Conservation (phyloP, 2,329 filamentous ascomycete species). For the Colletotrichum sp. region DNA sequence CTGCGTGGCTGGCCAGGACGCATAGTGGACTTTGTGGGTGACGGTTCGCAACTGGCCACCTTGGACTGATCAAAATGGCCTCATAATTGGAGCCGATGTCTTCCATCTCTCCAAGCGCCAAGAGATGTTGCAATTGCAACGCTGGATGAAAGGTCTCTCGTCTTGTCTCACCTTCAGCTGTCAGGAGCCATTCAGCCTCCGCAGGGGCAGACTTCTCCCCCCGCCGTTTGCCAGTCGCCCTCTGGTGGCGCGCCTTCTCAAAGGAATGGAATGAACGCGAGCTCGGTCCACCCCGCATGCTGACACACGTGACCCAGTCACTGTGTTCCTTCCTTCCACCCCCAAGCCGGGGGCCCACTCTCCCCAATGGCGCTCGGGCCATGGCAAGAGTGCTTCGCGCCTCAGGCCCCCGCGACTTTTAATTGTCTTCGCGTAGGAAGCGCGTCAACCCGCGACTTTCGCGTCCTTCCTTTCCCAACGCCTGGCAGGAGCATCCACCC, state of each 20-base stretch:
- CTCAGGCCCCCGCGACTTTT: slow-evolving; percentile 1
- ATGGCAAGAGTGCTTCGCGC: not conserved
- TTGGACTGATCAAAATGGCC: not conserved
- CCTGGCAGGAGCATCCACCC: slow-evolving; percentile 15
- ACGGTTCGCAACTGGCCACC: not conserved
- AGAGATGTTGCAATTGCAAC: not conserved
- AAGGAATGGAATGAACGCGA: not conserved
- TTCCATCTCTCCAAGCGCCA: not conserved
- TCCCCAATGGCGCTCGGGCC: not conserved
- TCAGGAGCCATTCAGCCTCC: not conserved
- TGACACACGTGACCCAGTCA: not conserved
- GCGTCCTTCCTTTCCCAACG: slow-evolving; percentile 9
- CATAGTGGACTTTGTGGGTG: not conserved
- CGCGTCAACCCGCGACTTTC: slow-evolving; percentile 15
- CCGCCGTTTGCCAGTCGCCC: not conserved
- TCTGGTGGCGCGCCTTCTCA: not conserved
- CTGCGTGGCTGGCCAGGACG: not conserved
- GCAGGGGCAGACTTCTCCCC: not conserved
- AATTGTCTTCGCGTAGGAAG: slow-evolving; percentile 20
- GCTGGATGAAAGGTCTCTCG: not conserved
- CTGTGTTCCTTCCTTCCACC: not conserved
- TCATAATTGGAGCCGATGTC: not conserved
- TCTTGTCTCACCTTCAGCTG: not conserved
- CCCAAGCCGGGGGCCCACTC: not conserved
- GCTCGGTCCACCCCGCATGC: not conserved